Evolutionary conservation across 2,329 filamentous ascomycete species (phyloP), one percentile per base, ranked within the genome.

Genomic region (Ilyonectria mors-panacis): DNA sequence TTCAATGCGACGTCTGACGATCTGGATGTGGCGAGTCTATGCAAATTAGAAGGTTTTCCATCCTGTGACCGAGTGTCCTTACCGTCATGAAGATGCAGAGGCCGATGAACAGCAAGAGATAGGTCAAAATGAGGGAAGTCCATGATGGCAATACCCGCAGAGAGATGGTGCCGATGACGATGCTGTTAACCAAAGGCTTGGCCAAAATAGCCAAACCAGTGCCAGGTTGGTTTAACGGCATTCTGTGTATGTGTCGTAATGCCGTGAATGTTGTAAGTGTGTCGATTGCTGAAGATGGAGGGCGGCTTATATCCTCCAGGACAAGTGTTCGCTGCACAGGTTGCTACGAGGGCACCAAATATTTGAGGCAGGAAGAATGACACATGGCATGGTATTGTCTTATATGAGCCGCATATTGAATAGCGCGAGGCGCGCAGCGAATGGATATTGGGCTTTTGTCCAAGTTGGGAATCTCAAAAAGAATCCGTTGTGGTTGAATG

Each of bases 71-170:
- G 45, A 15, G 15, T 2, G 15, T 19, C 3, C 75, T 63, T 71
- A 81, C 81, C 33, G 78, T 77, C 30, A 77, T 47, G 55, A 79
- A 80, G 54, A 80, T 73, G 59, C 69, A 15, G 2, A 77, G 56
- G 21, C 59, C 59, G n/a, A 77, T 64, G 47, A 72, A 21, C 2
- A 71, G 48, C 6, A 76, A 47, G 30, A 78, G 17, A 30, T 61
- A 59, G 0, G 72, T 70, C 10, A 73, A 51, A 35, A 69, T 39
- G 3, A 72, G 57, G 26, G 66, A 17, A n/a, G 33, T 50, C 59
- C 59, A 51, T 5, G 56, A 54, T 13, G 65, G 64, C 19, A 62
- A 59, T n/a, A 42, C 26, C 10, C 66, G 19, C 37, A 69, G 9
- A 15, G 64, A 44, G 3, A 59, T 21, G 10, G 51, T n/a, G 6